Evolutionary conservation across 1,139 yeast species (phyloP).

Genomic region (Geotrichum histeridarum): DNA sequence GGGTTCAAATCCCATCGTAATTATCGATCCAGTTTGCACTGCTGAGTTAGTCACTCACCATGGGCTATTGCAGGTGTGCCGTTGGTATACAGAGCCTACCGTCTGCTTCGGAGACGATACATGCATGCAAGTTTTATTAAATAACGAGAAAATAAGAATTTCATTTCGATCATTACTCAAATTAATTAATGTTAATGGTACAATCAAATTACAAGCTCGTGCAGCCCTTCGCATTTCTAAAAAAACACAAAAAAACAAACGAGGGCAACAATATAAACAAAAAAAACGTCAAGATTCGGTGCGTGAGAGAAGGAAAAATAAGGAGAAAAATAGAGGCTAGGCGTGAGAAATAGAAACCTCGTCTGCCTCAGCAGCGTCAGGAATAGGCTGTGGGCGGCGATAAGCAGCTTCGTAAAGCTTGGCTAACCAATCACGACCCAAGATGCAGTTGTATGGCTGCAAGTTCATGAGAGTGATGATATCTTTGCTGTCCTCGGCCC

Average conservation of each 20-base stretch:
- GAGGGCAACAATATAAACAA: background rate
- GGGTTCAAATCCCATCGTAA: too few species aligned
- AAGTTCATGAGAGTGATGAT: conserved; percentile 8
- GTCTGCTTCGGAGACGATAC: too few species aligned
- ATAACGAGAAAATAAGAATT: too few species aligned
- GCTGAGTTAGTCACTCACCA: too few species aligned
- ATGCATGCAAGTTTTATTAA: too few species aligned
- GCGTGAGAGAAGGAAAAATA: too few species aligned
- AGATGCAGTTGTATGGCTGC: conserved; percentile 1
- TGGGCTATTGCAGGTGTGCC: too few species aligned
- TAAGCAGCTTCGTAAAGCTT: background rate
- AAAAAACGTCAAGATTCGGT: background rate
- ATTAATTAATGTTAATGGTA: background rate
- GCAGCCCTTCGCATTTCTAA: background rate
- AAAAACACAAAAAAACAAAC: background rate
- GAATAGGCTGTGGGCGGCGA: background rate
- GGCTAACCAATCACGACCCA: conserved; percentile 9
- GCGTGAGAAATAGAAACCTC: background rate
- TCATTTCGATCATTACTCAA: too few species aligned
- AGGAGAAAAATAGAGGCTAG: background rate
- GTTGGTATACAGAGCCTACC: too few species aligned
- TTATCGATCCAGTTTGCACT: too few species aligned
- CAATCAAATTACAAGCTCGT: background rate
- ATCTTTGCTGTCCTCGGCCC: conserved; percentile 8
- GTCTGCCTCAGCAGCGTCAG: too few species aligned